Base-by-base conservation (phyloP, 1,139 yeast species). In the Kodamaea fungicola region DNA sequence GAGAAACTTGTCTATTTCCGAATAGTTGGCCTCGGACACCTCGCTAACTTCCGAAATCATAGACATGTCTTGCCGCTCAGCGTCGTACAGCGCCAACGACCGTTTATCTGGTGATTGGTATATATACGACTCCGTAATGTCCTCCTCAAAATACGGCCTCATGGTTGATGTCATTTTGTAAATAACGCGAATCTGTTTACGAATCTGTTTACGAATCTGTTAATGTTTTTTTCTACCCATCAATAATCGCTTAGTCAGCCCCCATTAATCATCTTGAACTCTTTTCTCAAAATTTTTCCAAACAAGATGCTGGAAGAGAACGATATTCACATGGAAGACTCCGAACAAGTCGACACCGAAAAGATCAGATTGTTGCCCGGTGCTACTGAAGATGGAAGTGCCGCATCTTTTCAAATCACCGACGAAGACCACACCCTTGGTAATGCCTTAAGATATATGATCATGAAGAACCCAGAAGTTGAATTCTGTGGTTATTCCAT, bases 401-500 rank as follows among this genome's bases (percentile, higher is more conserved):
- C 96, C 23, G 97, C 96, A 0, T 87, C 97, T 3, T 94, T 92
- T 66, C 96, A 92, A 64, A 82, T 92, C 44, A 60, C 77, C 25
- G 94, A 89, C 49, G 98, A 92, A 61, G 97, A 92, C 62, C 98
- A 92, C 59, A 92, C 98, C 1, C 65, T 92, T 40, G 98, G 97
- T 21, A 92, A 92, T 58, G 86, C 97, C 4, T 74, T 92, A 42
- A 80, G 97, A 59, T 90, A 89, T 61, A 80, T 92, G 55, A 88
- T 92, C 52, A 89, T 92, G 96, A 90, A 90, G 66, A 92, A 92
- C 64, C 96, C 97, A 28, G 95, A 89, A 50, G 97, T 92, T 25
- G 98, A 92, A 57, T 92, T 94, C 61, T 92, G 97, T 57, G 98
- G 98, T 41, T 92, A 92, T 66, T 87, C 97, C 34, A 94, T 92